These are phyloP conservation scores for Suhomyces anneliseae DNA, from an alignment of 1,139 yeast genomes.

Conservation along the genomic window DNA sequence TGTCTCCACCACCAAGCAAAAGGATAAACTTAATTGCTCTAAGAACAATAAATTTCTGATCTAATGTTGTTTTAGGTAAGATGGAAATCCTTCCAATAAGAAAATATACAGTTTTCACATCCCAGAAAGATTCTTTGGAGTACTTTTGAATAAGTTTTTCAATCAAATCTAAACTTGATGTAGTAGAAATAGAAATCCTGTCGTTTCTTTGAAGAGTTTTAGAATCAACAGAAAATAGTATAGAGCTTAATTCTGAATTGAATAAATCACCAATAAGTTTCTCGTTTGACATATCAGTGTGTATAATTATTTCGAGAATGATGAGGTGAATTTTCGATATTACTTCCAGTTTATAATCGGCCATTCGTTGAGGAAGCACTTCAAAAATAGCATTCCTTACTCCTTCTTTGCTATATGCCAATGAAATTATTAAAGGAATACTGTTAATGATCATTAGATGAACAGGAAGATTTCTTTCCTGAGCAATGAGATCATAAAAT, in stretches of 20 bases:
- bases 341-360: conserved; percentile 17
- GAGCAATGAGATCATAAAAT: background rate
- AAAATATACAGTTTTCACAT: conserved; percentile 33
- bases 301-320: conserved; percentile 30
- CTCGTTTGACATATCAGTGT: conserved; percentile 43
- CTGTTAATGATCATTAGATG: conserved; percentile 30
- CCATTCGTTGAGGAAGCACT: background rate
- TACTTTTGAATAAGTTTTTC: conserved; percentile 21
- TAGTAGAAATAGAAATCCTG: conserved; percentile 21
- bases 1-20: conserved; percentile 22
- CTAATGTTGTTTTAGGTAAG: conserved; percentile 21
- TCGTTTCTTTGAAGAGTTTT: background rate
- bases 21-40: conserved; percentile 44
- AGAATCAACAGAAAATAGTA: background rate
- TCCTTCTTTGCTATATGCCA: conserved; percentile 49
- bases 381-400: conserved; percentile 37
- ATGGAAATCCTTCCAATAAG: conserved; percentile 34
- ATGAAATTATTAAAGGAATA: conserved; percentile 39
- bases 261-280: conserved; percentile 16
- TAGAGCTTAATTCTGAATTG: background rate
- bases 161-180: conserved; percentile 28
- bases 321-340: conserved; percentile 31
- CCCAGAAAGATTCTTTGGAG: conserved; percentile 35
- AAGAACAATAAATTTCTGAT: conserved; percentile 26
- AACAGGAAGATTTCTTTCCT: background rate